Conservation (phyloP, 192 early-diverging fungal species). For the Umbelopsis vinacea region DNA sequence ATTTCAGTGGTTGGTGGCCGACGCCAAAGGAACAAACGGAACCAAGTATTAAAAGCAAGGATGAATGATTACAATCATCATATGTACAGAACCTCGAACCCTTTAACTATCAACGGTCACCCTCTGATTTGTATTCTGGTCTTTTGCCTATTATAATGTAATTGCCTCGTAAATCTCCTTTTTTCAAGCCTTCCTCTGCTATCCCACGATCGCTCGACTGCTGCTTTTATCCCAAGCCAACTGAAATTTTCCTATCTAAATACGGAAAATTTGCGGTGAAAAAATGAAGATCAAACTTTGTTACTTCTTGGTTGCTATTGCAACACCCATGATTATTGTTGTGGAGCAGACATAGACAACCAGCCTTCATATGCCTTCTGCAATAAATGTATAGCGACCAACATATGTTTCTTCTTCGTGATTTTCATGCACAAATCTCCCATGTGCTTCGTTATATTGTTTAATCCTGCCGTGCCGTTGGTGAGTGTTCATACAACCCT, state of each 20-base stretch:
- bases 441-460: not conserved
- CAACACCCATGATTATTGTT: not conserved
- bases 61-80: not conserved
- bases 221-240: not conserved
- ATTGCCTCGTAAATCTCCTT: not conserved
- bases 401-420: no score
- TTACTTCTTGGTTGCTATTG: constrained; percentile 14
- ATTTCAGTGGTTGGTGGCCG: constrained; percentile 7
- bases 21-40: not conserved
- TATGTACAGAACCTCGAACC: not conserved
- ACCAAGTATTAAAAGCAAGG: not conserved
- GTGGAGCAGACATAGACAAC: not conserved
- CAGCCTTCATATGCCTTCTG: not conserved
- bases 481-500: not conserved
- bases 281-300: not conserved
- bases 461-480: not conserved
- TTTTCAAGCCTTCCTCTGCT: not conserved
- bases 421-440: not conserved
- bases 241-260: not conserved
- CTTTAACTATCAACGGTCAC: no score
- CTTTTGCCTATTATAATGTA: not conserved
- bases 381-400: no score
- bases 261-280: not conserved
- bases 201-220: not conserved
- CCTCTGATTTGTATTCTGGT: no score